phyloP scores from a whole-genome alignment of 2,329 filamentous ascomycete species.

The Penicillium hesseltinei region DNA sequence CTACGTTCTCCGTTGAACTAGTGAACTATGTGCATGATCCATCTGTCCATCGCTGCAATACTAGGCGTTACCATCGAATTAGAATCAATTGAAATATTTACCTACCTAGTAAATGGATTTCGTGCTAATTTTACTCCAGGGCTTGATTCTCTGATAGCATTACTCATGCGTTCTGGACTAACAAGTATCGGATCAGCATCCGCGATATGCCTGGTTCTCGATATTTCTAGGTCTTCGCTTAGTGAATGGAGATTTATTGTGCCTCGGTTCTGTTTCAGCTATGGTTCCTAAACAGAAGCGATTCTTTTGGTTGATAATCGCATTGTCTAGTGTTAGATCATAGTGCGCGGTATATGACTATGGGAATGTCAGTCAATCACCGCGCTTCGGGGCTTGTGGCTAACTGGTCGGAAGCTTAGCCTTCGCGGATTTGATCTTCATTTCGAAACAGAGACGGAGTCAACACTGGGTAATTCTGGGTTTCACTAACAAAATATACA shows the following conservation, averaged over 20 bases:
- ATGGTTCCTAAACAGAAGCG: neutral
- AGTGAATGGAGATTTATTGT: neutral
- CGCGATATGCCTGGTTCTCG: neutral
- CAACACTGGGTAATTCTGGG: neutral
- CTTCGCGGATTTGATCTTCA: no score
- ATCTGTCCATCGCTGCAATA: neutral
- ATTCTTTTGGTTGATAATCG: neutral
- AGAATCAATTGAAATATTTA: no score
- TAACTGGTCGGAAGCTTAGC: no score
- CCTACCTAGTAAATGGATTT: neutral
- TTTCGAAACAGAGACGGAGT: neutral
- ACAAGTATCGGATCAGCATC: neutral
- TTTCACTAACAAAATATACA: no score
- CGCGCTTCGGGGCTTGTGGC: neutral
- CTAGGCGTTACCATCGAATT: neutral
- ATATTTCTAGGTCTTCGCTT: neutral
- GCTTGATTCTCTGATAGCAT: neutral
- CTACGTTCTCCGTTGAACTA: neutral
- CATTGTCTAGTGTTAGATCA: no score
- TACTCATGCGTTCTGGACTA: neutral
- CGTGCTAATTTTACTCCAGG: neutral
- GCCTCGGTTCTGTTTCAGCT: neutral
- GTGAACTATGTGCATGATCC: neutral
- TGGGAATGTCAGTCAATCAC: no score
- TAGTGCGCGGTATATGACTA: no score